Conservation (phyloP, 108 stramenopile species). For the Skeletonema costatum region DNA sequence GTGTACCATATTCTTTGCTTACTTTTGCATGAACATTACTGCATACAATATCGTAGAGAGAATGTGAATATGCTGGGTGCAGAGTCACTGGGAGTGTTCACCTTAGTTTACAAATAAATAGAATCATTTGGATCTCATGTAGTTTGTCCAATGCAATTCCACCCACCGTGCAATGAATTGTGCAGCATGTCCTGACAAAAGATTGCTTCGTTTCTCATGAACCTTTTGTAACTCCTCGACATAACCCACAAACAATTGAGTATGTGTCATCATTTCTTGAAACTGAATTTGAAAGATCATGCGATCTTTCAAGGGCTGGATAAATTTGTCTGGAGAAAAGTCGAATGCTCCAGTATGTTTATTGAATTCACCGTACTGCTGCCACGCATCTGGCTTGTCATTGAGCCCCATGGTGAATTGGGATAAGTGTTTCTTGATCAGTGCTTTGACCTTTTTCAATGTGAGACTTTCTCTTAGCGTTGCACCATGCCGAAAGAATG, state of each 20-base stretch:
- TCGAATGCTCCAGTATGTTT: slow-evolving; percentile 44
- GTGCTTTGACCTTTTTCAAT: slow-evolving; percentile 34
- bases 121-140: background rate
- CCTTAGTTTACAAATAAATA: background rate
- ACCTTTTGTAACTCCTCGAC: slow-evolving; percentile 42
- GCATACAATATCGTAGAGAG: too few species aligned
- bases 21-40: too few species aligned
- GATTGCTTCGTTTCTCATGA: slow-evolving; percentile 27
- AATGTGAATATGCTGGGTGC: too few species aligned
- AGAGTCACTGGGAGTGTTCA: too few species aligned
- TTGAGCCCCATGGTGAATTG: slow-evolving; percentile 31
- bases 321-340: slow-evolving; percentile 50
- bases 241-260: slow-evolving; percentile 51
- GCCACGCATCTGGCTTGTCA: slow-evolving; percentile 52
- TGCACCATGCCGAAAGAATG: slow-evolving; percentile 36
- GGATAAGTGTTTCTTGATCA: slow-evolving; percentile 37
- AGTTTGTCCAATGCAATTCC: slow-evolving; percentile 24
- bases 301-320: slow-evolving; percentile 49
- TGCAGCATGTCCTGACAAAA: slow-evolving; percentile 31
- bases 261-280: slow-evolving; percentile 58
- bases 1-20: too few species aligned
- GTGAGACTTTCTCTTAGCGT: slow-evolving; percentile 47
- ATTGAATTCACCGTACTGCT: slow-evolving; percentile 53
- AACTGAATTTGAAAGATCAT: slow-evolving; percentile 55
- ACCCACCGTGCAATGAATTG: slow-evolving; percentile 39